These are phyloP conservation scores for Coemansia sp. DNA, from an alignment of 192 early-diverging fungal species.

Conservation along the genomic window DNA sequence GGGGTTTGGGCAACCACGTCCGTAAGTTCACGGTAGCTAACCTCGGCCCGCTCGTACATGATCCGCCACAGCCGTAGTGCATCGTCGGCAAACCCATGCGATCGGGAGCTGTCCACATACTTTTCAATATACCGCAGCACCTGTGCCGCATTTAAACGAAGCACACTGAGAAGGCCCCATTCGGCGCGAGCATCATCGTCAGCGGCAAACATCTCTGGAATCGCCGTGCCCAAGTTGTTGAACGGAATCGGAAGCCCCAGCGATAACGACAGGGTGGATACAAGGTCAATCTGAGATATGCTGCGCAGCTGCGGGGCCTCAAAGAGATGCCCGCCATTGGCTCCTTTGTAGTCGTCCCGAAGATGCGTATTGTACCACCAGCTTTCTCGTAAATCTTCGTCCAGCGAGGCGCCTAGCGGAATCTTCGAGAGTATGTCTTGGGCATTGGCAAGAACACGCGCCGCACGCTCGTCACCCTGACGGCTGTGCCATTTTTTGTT, in stretches of 20 bases:
- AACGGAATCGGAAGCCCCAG: conserved; percentile 88
- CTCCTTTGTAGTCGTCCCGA: conserved; percentile 25
- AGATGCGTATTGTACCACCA: conserved; percentile 40
- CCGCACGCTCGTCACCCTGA: conserved; percentile 40
- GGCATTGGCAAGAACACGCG: conserved; percentile 15
- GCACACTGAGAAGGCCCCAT: conserved; percentile 51
- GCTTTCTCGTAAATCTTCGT: conserved; percentile 42
- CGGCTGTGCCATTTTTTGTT: conserved; percentile 31
- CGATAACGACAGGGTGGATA: conserved; percentile 75
- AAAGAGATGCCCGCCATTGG: conserved; percentile 2
- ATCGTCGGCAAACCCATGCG: conserved; percentile 42
- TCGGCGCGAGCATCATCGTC: conserved; percentile 4
- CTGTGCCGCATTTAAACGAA: conserved; percentile 65
- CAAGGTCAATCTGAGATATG: conserved; percentile 87
- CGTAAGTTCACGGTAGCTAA: conserved; percentile 25
- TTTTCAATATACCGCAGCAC: conserved; percentile 44
- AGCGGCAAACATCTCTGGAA: conserved; percentile 79
- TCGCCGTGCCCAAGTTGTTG: conserved; percentile 82
- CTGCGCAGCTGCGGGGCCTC: conserved; percentile 53
- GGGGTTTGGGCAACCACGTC: not conserved
- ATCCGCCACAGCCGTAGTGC: conserved; percentile 24
- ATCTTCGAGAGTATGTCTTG: conserved; percentile 1
- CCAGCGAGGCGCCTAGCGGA: conserved; percentile 37
- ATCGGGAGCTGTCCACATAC: conserved; percentile 26
- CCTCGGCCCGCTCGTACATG: conserved; percentile 20